Evolutionary conservation across 1,284 basidiomycete genomes (phyloP), one percentile per base, ranked within the genome.

Genomic region (Xerocomus nothofagi): DNA sequence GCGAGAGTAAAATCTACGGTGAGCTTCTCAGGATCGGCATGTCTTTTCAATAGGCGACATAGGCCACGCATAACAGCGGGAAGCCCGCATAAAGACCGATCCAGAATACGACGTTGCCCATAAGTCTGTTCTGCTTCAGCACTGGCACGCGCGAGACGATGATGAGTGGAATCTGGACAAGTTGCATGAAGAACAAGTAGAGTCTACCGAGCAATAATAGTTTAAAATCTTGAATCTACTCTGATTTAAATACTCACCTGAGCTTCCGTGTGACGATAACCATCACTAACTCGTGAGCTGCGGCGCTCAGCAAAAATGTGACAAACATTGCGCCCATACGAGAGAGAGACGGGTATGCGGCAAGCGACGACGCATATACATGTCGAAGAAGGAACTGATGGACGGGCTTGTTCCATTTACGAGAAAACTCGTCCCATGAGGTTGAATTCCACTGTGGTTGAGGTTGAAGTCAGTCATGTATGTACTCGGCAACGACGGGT

Each of bases 231-330:
- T 21, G 4, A 31, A 12, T 44, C 21, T 10, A 18, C 29, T 27
- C 18, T 2, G 24, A 33, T 7, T n/a, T 0, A 36, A 42, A 20
- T 2, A 72, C 81, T 67, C 68, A 78, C 79, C 84, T 67, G 49
- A 97, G 79, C 75, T 98, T 98, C 68, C 91, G 84, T 29, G 90
- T 91, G n/a, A 95, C 93, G 47, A 96, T 82, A 1, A 88, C 86
- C 96, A 99, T 99, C 51, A 99, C 94, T 40, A 99, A 77, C 69
- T 98, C 96, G 64, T 98, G 96, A 30, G 88, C 86, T 45, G 82
- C 78, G 1, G 94, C 94, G 49, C 89, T 93, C 36, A 97, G 72
- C 11, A 97, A 69, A 73, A 99, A 99, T 0, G 96, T 99, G 43
- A 94, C 56, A 61, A 96, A 84, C 78, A 96, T 93, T 15, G 96